These are phyloP conservation scores for Ogataea pilisensis DNA, from an alignment of 805 yeast genomes.

Conservation along the genomic window DNA sequence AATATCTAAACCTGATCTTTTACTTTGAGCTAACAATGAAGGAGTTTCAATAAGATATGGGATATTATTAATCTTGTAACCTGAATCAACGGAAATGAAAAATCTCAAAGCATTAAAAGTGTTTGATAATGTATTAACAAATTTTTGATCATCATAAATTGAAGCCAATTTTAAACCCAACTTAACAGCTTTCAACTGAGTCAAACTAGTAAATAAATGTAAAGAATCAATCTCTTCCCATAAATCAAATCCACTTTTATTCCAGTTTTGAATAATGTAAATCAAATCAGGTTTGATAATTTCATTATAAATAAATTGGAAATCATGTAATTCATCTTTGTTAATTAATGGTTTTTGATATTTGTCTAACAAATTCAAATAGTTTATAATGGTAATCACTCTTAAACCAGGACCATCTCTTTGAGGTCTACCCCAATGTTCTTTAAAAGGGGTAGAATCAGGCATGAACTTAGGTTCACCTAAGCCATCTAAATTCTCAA, in stretches of 20 bases:
- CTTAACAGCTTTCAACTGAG: conserved; percentile 66
- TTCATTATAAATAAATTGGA: conserved; percentile 39
- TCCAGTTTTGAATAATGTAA: conserved; percentile 63
- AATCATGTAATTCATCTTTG: conserved; percentile 31
- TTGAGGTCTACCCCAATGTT: conserved; percentile 92
- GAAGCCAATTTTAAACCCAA: conserved; percentile 46
- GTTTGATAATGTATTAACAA: conserved; percentile 24
- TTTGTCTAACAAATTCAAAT: conserved; percentile 40
- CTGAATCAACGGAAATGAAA: conserved; percentile 38
- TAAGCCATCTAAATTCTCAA: conserved; percentile 49
- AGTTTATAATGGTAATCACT: conserved; percentile 57
- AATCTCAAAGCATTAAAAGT: conserved; percentile 34
- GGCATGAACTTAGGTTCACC: conserved; percentile 90
- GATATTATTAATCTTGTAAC: conserved; percentile 35
- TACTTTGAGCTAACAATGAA: conserved; percentile 29
- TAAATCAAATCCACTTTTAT: conserved; percentile 66
- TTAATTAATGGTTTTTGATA: conserved; percentile 24
- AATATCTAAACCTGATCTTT: conserved; percentile 72
- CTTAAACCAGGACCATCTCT: conserved; percentile 92
- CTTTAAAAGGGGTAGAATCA: conserved; percentile 58
- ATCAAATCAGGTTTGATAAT: conserved; percentile 66
- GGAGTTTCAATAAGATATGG: conserved; percentile 75
- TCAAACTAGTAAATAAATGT: conserved; percentile 77
- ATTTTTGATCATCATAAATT: conserved; percentile 31
- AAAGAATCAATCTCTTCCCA: conserved; percentile 84